Percentiles rank a stretch among this genome's conserved stretches.
phyloP scores from a whole-genome alignment of 352 stramenopile species.

The Globisporangium irregulare region DNA sequence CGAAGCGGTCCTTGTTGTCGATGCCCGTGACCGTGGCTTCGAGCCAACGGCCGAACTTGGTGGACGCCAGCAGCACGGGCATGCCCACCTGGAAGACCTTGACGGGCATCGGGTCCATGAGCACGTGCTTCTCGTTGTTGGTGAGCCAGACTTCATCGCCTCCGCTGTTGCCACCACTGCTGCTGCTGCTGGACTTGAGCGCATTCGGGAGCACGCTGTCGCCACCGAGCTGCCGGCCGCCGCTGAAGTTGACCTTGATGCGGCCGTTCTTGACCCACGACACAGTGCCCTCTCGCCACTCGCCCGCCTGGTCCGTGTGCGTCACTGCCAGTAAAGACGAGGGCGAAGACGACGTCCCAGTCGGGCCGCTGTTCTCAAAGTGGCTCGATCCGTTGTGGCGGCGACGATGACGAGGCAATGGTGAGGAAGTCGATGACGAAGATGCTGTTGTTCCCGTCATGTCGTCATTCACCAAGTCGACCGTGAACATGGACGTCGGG shows the following conservation, averaged over 20 bases:
- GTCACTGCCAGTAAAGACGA: neutral
- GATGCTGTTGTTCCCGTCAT: neutral
- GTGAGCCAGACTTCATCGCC: conserved; percentile 43
- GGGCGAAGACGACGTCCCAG: neutral
- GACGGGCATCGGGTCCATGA: conserved; percentile 48
- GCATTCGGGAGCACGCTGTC: neutral
- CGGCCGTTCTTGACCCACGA: conserved; percentile 54
- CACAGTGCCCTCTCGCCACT: conserved; percentile 60
- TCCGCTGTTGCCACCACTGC: conserved; percentile 8
- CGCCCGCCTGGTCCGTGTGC: conserved; percentile 14
- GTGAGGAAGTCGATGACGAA: neutral
- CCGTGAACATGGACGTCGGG: conserved; percentile 29
- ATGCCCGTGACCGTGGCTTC: conserved; percentile 39
- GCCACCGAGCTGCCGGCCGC: conserved; percentile 32
- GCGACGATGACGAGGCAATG: neutral
- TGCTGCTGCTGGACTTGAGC: neutral
- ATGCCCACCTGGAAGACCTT: conserved; percentile 47
- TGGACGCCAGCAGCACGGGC: conserved; percentile 46
- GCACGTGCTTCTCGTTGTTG: conserved; percentile 35
- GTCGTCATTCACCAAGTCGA: conserved; percentile 24
- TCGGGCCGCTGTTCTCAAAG: neutral
- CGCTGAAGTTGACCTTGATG: conserved; percentile 58
- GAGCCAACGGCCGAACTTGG: conserved; percentile 47
- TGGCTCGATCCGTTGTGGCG: neutral
- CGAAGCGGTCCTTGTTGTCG: conserved; percentile 43